These are phyloP conservation scores for Gelatoporia subvermispora DNA, from an alignment of 768 basidiomycete species.

Conservation along the genomic window DNA sequence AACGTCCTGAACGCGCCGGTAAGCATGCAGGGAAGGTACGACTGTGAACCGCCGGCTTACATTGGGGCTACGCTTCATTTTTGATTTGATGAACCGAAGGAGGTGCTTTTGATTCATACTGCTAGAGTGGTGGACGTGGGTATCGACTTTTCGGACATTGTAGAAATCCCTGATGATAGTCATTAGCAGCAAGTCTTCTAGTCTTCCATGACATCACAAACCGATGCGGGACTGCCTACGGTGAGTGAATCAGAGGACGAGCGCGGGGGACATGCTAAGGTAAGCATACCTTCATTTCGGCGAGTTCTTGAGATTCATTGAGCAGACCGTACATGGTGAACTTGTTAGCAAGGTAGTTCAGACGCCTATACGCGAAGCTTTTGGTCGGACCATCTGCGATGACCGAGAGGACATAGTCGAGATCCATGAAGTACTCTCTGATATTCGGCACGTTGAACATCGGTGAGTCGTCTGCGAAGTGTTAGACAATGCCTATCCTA, in stretches of 20 bases:
- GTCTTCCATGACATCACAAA: slow-evolving; percentile 19
- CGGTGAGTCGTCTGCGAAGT: slow-evolving; percentile 35
- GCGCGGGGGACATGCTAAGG: not conserved
- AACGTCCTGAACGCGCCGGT: slow-evolving; percentile 58
- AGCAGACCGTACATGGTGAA: slow-evolving; percentile 90
- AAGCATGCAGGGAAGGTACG: not conserved
- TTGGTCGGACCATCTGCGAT: slow-evolving; percentile 96
- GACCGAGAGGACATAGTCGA: slow-evolving; percentile 86
- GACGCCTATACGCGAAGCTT: slow-evolving; percentile 86
- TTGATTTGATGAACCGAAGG: slow-evolving; percentile 96
- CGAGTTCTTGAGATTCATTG: slow-evolving; percentile 90
- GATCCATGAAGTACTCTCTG: slow-evolving; percentile 92
- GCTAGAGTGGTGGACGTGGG: slow-evolving; percentile 97
- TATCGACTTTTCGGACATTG: slow-evolving; percentile 97
- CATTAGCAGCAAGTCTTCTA: not conserved
- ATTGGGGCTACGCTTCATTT: slow-evolving; percentile 85
- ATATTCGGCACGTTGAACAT: slow-evolving; percentile 78
- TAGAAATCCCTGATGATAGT: slow-evolving; percentile 84
- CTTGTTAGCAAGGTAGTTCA: slow-evolving; percentile 90
- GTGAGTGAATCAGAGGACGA: not conserved
- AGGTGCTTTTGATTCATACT: slow-evolving; percentile 99
- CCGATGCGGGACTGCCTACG: slow-evolving; percentile 78
- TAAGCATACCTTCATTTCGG: slow-evolving; percentile 94
- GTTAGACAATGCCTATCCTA: not conserved
- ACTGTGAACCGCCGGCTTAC: slow-evolving; percentile 46